Base-by-base conservation (phyloP, 2,329 filamentous ascomycete species). In the Sphaceloma murrayae region DNA sequence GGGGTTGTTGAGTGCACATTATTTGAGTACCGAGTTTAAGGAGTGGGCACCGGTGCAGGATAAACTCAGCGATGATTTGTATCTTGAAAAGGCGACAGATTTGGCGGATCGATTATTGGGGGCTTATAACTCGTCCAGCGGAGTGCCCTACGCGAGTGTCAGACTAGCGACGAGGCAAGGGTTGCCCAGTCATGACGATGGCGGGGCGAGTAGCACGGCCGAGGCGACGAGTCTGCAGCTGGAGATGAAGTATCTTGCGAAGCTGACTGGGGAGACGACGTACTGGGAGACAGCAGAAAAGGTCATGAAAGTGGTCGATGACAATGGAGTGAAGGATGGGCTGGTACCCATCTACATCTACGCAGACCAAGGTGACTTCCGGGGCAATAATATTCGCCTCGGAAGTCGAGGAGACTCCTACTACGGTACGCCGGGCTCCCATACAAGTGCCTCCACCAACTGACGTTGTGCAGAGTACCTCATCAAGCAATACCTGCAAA, bases 401-500 rank as follows among this genome's bases (percentile, higher is more conserved):
- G 91, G 91, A 29, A 95, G 86, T 60, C 78, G 91, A 49, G 91
- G 91, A 34, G 91, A 98, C 67, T 95, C 88, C 36, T 98, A 96
- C 66, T 98, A 98, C 65, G 74, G 67, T 69, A 56, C 33, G 59
- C 32, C 3, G 17, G 16, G 2, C 19, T 22, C 4, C 9, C 4
- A 2, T 26, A 8, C 8, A 2, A n/a, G 8, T 17, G 24, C 14
- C 13, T 11, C 36, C 30, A 11, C 22, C 36, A 13, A 1, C 19
- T 24, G 3, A 7, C 45, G 48, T 30, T 47, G 18, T 2, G 17
- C 26, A 69, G 86, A 98, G 66, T 98, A 98, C 62, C 77, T 98
- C 40, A 93, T 96, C 69, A 98, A 98, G 67, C 91, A 98, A 62
- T 96, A 94, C 60, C 72, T 95, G 14, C 91, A 98, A 63, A 98